Conservation (phyloP, 768 basidiomycete genomes). For the Postia placenta region DNA sequence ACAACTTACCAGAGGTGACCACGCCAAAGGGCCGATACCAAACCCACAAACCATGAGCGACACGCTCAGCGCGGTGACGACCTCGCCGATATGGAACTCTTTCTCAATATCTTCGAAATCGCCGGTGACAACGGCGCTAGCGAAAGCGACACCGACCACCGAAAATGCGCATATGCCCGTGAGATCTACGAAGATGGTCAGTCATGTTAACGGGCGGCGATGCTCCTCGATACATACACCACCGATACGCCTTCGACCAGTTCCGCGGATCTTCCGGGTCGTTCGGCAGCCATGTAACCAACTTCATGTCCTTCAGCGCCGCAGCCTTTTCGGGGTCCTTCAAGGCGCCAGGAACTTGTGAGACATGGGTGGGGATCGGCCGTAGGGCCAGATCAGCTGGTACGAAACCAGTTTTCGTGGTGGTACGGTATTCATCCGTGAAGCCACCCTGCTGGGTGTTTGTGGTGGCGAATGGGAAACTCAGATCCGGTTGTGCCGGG, state of each 20-base stretch:
- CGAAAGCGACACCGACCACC: slow-evolving; percentile 32
- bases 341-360: slow-evolving; percentile 15
- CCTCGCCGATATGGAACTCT: slow-evolving; percentile 27
- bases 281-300: slow-evolving; percentile 31
- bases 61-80: slow-evolving; percentile 29
- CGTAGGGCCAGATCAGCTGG: slow-evolving; percentile 23
- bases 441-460: slow-evolving; percentile 21
- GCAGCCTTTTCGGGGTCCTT: slow-evolving; percentile 31
- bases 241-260: slow-evolving; percentile 25
- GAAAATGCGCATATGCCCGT: slow-evolving; percentile 25
- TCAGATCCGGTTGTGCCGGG: slow-evolving; percentile 18
- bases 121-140: slow-evolving; percentile 31
- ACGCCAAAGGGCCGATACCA: slow-evolving; percentile 25
- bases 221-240: slow-evolving; percentile 32
- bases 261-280: slow-evolving; percentile 37
- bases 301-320: slow-evolving; percentile 23
- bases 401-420: slow-evolving; percentile 24
- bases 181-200: slow-evolving; percentile 16
- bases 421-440: slow-evolving; percentile 29
- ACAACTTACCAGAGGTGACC: slow-evolving; percentile 23
- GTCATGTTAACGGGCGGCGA: too few species aligned
- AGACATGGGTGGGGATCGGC: slow-evolving; percentile 21
- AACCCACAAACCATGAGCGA: slow-evolving; percentile 33
- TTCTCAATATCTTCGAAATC: slow-evolving; percentile 28
- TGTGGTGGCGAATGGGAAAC: slow-evolving; percentile 26